A percentile compares a stretch with the other conserved stretches of the same genome.
These are phyloP conservation scores for Verticillium isaacii DNA, from an alignment of 2,329 filamentous ascomycete species.

Conservation along the genomic window DNA sequence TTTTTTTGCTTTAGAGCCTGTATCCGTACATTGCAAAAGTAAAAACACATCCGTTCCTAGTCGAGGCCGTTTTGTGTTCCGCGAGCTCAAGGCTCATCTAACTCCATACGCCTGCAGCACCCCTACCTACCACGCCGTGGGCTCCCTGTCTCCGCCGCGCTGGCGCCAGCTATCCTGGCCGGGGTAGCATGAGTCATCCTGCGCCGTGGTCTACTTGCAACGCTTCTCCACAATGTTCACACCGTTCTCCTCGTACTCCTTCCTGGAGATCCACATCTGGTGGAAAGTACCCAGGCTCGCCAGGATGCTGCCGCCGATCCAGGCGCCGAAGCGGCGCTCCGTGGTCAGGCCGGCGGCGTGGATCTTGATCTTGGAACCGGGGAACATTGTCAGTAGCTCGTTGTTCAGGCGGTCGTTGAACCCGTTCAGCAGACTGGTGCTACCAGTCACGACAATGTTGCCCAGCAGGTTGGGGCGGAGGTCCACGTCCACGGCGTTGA, in stretches of 20 bases:
- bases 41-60: neutral
- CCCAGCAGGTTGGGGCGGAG: constrained; percentile 75
- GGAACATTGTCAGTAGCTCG: constrained; percentile 77
- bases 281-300: constrained; percentile 96
- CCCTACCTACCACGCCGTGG: neutral
- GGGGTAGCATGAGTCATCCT: neutral
- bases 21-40: neutral
- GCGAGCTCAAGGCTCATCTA: neutral
- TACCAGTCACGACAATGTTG: constrained; percentile 92
- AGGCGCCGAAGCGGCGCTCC: constrained; percentile 87
- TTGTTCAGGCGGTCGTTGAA: constrained; percentile 87
- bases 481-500: constrained; percentile 83
- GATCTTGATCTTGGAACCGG: constrained; percentile 80
- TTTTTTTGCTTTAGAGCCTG: neutral
- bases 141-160: neutral
- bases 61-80: neutral
- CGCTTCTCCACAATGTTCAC: constrained; percentile 88
- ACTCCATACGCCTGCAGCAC: constrained; percentile 5
- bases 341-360: constrained; percentile 81
- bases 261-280: constrained; percentile 98
- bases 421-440: constrained; percentile 79
- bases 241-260: constrained; percentile 97
- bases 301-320: constrained; percentile 95
- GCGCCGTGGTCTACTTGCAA: constrained; percentile 63
- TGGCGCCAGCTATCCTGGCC: neutral